Evolutionary conservation across 140 eudicot species (phyloP), one percentile per base, ranked within the genome.

Genomic region (Cichorium intybus): DNA sequence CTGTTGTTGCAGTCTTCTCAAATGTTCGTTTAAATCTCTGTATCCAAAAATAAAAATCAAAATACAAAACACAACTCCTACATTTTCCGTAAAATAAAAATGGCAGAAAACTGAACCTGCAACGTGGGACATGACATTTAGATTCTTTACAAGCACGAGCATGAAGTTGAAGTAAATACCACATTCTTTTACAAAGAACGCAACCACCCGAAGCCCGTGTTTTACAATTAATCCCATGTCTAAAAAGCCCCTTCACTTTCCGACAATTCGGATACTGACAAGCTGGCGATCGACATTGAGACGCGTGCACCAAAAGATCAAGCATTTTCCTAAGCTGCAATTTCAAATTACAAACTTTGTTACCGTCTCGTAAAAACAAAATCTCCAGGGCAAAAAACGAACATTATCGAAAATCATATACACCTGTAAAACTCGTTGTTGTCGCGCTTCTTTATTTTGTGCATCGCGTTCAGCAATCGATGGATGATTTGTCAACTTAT

Each of bases 91-190:
- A 0, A 39, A 33, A n/a, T n/a, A n/a, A n/a, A n/a, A n/a, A n/a
- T n/a, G n/a, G n/a, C n/a, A n/a, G n/a, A n/a, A n/a, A n/a, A n/a
- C n/a, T n/a, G n/a, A 9, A 94, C 99, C 95, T 89, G 99, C 99
- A 94, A 2, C 99, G 97, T 0, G 99, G 97, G 23, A 94, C 99
- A 34, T 59, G 68, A 75, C 99, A 94, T 70, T 84, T 69, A 9
- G 99, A 83, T 78, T 84, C 95, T 84, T 84, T 86, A 83, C 99
- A 94, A 20, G 99, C 95, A 10, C 97, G 90, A 16, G 97, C 86
- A 78, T 94, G 99, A 48, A 94, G 88, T 74, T 94, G 97, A 69
- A 94, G 99, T 24, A 94, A 85, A 79, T 86, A 80, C 99, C 97
- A 89, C 97, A 89, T 89, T 68, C 78, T 86, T 79, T 86, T 94